Base-by-base conservation (phyloP, 371 early-diverging fungal species). In the Apophysomyces elegans region DNA sequence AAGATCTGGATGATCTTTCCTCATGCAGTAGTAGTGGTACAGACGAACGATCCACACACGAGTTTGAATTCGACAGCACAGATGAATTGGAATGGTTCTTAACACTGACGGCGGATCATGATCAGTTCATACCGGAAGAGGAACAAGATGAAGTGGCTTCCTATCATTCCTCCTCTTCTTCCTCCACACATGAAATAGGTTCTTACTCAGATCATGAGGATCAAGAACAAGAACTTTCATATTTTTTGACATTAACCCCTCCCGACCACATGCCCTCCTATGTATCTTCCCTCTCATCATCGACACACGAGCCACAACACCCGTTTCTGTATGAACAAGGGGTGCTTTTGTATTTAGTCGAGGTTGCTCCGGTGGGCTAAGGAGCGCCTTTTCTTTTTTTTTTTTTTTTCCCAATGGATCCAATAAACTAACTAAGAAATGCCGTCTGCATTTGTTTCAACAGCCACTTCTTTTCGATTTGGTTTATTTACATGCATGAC, bases 301-400 rank as follows among this genome's bases (percentile, higher is more conserved):
- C 54, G 54, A 50, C 54, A 50, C 54, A 50, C 54, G 54, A 50
- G 54, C 54, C 54, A 50, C 54, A 50, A 11, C n/a, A 50, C 54
- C 54, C 54, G 54, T 21, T 50, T 50, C 21, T 50, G 54, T 50
- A 50, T 50, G 54, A 50, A 50, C 18, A 50, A 50, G 54, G 54
- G 54, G 54, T 21, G 21, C 16, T 50, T 50, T 21, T 50, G 18
- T 50, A 50, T 11, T 50, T 50, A 21, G 54, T 50, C 21, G 54
- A 50, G 21, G 54, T 50, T 21, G 54, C 54, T 21, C 54, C 54
- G 11, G 54, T 50, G 54, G 54, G 54, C 21, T 50, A 50, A 50
- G 54, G 54, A 50, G 54, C 21, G 8, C 54, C 13, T 45, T 45
- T 13, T 13, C 16, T 45, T 45, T 12, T 43, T 43, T 14, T 14